A percentile compares a stretch with the other conserved stretches of the same genome.
Conservation (phyloP, 352 stramenopile species). For the Pythium rhizo-oryzae region DNA sequence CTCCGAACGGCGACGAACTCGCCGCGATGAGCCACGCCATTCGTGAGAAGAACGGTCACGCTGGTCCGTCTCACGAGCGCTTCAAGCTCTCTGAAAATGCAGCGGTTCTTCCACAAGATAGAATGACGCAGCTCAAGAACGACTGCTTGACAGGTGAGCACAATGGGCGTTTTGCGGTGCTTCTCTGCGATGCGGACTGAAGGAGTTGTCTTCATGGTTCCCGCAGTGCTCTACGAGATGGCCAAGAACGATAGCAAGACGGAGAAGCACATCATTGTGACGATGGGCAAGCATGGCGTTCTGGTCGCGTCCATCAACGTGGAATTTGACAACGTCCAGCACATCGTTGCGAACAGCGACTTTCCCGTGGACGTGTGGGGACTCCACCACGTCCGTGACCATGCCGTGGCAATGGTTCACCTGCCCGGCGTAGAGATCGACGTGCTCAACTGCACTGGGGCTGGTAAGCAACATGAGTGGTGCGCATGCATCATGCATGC, state of each 20-base stretch:
- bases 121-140: constrained; percentile 65
- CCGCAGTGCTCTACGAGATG: constrained; percentile 65
- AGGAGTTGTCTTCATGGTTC: not conserved
- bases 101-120: constrained; percentile 39
- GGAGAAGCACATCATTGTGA: constrained; percentile 76
- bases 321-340: constrained; percentile 30
- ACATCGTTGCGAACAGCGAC: constrained; percentile 31
- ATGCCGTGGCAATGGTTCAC: constrained; percentile 63
- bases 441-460: constrained; percentile 75
- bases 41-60: constrained; percentile 31
- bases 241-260: constrained; percentile 45
- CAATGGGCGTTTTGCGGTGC: not conserved
- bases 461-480: constrained; percentile 9
- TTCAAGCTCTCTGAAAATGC: constrained; percentile 59
- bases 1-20: constrained; percentile 79
- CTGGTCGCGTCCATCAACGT: constrained; percentile 72
- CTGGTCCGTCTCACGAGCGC: constrained; percentile 34
- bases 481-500: not conserved
- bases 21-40: constrained; percentile 71
- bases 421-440: constrained; percentile 57
- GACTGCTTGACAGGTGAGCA: constrained; percentile 64
- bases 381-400: constrained; percentile 45
- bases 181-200: not conserved
- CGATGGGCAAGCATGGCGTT: constrained; percentile 75
- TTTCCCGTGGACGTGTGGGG: constrained; percentile 63